Evolutionary conservation across 2,329 filamentous ascomycete species (phyloP), one percentile per base, ranked within the genome.

Genomic region (Calonectria hongkongensis): DNA sequence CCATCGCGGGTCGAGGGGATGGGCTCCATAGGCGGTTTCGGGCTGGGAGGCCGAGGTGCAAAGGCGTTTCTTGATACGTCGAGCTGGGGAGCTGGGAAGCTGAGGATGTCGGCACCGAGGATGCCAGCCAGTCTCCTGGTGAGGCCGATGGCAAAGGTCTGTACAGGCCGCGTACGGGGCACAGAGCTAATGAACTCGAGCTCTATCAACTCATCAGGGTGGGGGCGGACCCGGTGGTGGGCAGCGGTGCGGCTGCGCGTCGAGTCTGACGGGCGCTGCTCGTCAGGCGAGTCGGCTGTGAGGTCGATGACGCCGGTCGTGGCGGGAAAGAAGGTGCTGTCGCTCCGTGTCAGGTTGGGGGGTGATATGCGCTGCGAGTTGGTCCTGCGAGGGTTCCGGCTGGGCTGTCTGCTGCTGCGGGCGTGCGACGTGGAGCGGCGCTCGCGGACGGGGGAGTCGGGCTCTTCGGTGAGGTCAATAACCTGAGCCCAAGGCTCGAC

Each of bases 1-100:
- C 96, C 96, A n/a, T 91, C 86, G 7, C 89, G 89, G 0, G 94
- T 87, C 0, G 92, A 85, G n/a, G 88, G 86, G 0, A 94, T 92
- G 0, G 92, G 87, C 51, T 93, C 89, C 82, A 96, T 78, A 16
- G 82, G 76, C n/a, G 86, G 87, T 77, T 87, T 89, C 25, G 84
- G 83, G 3, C 81, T 83, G 5, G 81, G 79, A 25, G 80, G 80
- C 16, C 81, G 75, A 4, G 80, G 77, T 25, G 82, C 77, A 60
- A 81, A 84, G 68, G 81, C 84, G 79, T 78, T 79, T 3, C 77
- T 77, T 13, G 76, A 79, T 15, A 79, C 75, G 68, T 77, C 76
- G 41, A 79, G 73, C 21, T 79, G 76, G 73, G 77, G 75, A 12
- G 65, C 66, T 36, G 63, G 71, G 66, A 79, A 79, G 9, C 58